Evolutionary conservation across 495 filamentous ascomycete species (phyloP).

Genomic region (Jackrogersella multiformis): DNA sequence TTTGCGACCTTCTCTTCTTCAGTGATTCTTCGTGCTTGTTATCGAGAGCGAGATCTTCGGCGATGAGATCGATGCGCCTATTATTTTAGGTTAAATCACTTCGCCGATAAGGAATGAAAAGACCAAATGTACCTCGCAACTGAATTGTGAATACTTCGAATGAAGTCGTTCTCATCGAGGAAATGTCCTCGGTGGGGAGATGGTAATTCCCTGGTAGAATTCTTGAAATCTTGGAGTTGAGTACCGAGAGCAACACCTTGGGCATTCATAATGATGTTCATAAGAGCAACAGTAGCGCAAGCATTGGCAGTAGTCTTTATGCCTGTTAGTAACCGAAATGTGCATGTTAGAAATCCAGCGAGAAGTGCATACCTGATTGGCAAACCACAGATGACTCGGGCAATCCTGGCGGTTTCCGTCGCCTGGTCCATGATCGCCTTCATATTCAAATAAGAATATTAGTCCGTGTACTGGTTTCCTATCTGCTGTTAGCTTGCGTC

Average conservation of each 20-base stretch:
- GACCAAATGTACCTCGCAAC: constrained; percentile 71
- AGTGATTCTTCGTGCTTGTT: constrained; percentile 62
- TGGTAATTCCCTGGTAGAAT: constrained; percentile 70
- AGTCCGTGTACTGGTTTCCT: constrained; percentile 81
- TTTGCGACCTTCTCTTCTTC: constrained; percentile 51
- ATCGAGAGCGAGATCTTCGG: constrained; percentile 74
- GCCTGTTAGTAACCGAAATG: constrained; percentile 8
- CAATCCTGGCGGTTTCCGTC: constrained; percentile 53
- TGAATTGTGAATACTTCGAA: constrained; percentile 85
- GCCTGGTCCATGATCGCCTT: constrained; percentile 58
- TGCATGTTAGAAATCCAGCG: not conserved
- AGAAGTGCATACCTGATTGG: constrained; percentile 74
- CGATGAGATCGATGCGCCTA: constrained; percentile 80
- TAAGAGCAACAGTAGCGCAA: constrained; percentile 86
- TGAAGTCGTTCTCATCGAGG: constrained; percentile 76
- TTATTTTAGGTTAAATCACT: not conserved
- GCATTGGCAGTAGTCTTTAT: constrained; percentile 77
- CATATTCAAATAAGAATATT: constrained; percentile 82
- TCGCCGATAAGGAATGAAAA: not conserved
- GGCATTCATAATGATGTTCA: constrained; percentile 93
- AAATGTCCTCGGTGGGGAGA: constrained; percentile 79
- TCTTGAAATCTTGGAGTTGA: constrained; percentile 73
- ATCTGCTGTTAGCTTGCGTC: constrained; percentile 13
- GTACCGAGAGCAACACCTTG: constrained; percentile 67
- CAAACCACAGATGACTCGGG: constrained; percentile 86